phyloP scores from a whole-genome alignment of 345 rosid genomes.

The Erucastrum elatum region DNA sequence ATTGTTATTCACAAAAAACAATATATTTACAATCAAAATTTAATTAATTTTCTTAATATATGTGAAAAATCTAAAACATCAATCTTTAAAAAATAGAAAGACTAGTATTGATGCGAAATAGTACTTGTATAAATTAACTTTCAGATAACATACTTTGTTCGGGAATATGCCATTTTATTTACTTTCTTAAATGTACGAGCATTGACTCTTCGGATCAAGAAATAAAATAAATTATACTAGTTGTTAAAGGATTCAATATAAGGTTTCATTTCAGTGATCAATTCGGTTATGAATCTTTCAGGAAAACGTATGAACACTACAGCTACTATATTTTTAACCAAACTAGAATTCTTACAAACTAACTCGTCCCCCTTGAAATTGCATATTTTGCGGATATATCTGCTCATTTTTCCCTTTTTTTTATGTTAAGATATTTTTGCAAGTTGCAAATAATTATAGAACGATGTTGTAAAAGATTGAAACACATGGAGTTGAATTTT shows the following conservation, averaged over 20 bases:
- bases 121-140: background rate
- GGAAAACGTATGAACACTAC: background rate
- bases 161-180: background rate
- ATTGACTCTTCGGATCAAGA: background rate
- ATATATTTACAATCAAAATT: too few species aligned
- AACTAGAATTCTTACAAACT: background rate
- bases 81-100: too few species aligned
- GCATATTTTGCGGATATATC: background rate
- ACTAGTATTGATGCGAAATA: background rate
- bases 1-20: too few species aligned
- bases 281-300: background rate
- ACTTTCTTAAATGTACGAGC: background rate
- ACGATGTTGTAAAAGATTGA: background rate
- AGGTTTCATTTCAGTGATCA: background rate
- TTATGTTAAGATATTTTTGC: background rate
- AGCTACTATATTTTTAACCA: background rate
- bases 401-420: background rate
- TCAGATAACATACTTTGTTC: background rate
- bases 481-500: background rate
- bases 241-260: background rate
- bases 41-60: too few species aligned
- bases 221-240: background rate
- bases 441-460: background rate
- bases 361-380: background rate
- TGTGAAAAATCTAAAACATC: too few species aligned